Evolutionary conservation across 2,329 filamentous ascomycete species (phyloP), one percentile per base, ranked within the genome.

Genomic region (Curvularia lunata): DNA sequence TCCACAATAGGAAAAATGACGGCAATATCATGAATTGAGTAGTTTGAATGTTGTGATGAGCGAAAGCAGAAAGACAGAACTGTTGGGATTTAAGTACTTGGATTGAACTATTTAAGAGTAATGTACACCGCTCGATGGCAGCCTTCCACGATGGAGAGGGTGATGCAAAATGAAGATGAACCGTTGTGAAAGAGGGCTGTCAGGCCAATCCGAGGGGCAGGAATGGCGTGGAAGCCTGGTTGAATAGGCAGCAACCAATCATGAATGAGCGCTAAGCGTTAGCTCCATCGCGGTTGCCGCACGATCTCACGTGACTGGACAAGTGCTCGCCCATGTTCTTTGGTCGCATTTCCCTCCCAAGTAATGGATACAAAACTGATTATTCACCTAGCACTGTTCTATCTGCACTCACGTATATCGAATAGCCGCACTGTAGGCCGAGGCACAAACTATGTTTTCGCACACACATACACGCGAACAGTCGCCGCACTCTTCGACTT

Each of bases 81-180:
- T 42, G n/a, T 18, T 3, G 4, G 3, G 21, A 2, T 19, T 54
- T 58, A 50, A 54, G 27, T 57, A 38, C 40, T 6, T 1, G 10
- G 21, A 21, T 34, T 23, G 10, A 12, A 18, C 38, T 37, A 19
- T 21, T 16, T 12, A 1, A 43, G 23, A 5, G 16, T 16, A 1
- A 16, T n/a, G 1, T 1, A 30, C 8, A 5, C 43, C 12, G 19
- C 48, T 32, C 1, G 10, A 21, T 23, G 10, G 45, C 19, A 54
- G 45, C 50, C 32, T 58, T 23, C 32, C 19, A 3, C 40, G 9
- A 46, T 34, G n/a, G 19, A 34, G 40, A 16, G 40, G 18, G 48
- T 10, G 28, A 25, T 48, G 34, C 42, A 65, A 61, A 53, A 73
- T 72, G 12, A 19, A 65, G 62, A 5, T 61, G 38, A 0, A 76